Base-by-base conservation (phyloP, 2,329 filamentous ascomycete genomes). In the Pyricularia pennisetigena region DNA sequence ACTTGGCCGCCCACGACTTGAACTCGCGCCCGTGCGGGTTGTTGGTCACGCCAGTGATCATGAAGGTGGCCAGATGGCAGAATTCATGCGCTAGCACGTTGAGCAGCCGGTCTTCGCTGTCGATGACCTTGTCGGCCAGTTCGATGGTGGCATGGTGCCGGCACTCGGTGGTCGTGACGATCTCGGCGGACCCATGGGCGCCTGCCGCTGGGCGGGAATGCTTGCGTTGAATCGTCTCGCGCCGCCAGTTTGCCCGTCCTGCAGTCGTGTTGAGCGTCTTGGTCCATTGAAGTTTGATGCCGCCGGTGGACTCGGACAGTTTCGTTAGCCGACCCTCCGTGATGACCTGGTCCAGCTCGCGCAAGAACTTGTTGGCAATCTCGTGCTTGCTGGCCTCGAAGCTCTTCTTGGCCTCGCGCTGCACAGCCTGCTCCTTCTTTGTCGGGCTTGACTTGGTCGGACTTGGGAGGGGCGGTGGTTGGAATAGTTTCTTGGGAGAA, bases 81-180 rank as follows among this genome's bases (percentile, higher is more conserved):
- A 95, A 98, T 74, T 99, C 95, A 76, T 99, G 95, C 0, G 94
- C 93, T n/a, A 98, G 80, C 0, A 95, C 93, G 77, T 97, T 97
- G 71, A 95, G 84, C 1, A 98, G 84, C 3, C 92, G 87, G 69
- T 90, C 79, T 72, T 91, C 87, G 74, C 90, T 85, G 75, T 93
- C 88, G 70, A 98, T 93, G 64, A 97, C 89, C 76, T 96, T 97
- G 68, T 92, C 88, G 0, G 94, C 92, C 2, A 98, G 86, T 76
- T 98, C 94, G 74, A 98, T 97, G 20, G 83, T 87, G 10, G 92
- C 93, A 76, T 94, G 88, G 72, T 86, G 83, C 23, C 79, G 79
- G 72, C 83, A 75, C 14, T 73, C 66, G 23, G 23, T 65, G 1
- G 64, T 35, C n/a, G 26, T 26, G 6, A 59, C 29, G 26, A n/a